phyloP scores from a whole-genome alignment of 2,329 filamentous ascomycete species.

The Pezicula rhizophila region DNA sequence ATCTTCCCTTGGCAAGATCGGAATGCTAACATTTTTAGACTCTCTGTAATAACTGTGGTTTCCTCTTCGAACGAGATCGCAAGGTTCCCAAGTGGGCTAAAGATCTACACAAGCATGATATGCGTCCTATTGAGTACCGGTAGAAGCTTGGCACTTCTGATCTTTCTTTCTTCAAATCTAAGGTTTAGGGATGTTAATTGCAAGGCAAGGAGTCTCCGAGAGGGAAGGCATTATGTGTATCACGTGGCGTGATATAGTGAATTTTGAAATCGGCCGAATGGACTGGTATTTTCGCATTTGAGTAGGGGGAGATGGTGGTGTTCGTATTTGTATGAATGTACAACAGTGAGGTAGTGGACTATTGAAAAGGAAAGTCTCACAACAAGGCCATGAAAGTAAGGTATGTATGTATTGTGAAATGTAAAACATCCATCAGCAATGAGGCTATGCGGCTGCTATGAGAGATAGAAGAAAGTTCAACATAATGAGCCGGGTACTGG shows the following conservation, averaged over 20 bases:
- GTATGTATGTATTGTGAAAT: no score
- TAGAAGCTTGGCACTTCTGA: constrained; percentile 3
- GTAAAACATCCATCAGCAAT: no score
- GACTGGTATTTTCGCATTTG: neutral
- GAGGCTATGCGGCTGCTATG: no score
- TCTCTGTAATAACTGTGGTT: constrained; percentile 89
- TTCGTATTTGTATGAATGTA: constrained; percentile 4
- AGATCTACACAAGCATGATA: constrained; percentile 50
- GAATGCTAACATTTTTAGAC: constrained; percentile 38
- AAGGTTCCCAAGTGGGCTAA: constrained; percentile 73
- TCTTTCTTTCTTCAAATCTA: constrained; percentile 2
- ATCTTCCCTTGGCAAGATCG: constrained; percentile 2
- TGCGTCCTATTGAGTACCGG: constrained; percentile 24
- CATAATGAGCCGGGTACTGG: no score
- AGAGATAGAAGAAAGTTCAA: no score
- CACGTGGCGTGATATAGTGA: constrained; percentile 4
- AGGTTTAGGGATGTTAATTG: constrained; percentile 7
- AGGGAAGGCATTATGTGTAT: constrained; percentile 6
- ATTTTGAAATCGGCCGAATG: neutral
- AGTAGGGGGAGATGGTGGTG: neutral
- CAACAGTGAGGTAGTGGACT: constrained; percentile 6
- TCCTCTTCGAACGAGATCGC: constrained; percentile 81
- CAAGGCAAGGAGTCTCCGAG: constrained; percentile 12
- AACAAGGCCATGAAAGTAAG: no score
- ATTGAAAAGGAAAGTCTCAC: constrained; percentile 7